phyloP scores from a whole-genome alignment of 2,329 filamentous ascomycete species.

The Ophiostoma pallidulum region DNA sequence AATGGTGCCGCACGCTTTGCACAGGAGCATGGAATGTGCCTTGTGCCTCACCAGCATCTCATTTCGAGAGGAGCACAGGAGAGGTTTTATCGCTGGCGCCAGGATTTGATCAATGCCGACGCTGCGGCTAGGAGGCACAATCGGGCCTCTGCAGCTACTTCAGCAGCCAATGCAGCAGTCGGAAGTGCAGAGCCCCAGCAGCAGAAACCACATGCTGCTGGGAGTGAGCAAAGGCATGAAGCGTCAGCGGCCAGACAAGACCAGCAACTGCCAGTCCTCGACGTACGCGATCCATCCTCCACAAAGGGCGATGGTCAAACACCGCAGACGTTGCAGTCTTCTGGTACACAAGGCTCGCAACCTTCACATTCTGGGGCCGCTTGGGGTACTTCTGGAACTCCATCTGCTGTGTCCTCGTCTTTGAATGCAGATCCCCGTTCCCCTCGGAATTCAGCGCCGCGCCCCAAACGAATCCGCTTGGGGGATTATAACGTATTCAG shows the following conservation, averaged over 20 bases:
- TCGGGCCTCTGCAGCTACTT: not conserved
- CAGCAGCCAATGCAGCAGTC: not conserved
- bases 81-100: conserved; percentile 69
- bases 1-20: conserved; percentile 83
- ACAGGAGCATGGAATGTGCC: conserved; percentile 61
- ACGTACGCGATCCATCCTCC: no score
- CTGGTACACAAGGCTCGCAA: no score
- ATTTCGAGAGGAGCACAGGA: conserved; percentile 73
- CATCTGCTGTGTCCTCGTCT: not conserved
- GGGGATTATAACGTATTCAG: not conserved
- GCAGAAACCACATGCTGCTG: no score
- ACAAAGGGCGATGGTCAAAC: no score
- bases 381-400: no score
- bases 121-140: conserved; percentile 15
- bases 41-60: conserved; percentile 65
- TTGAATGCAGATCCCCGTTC: not conserved
- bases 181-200: no score
- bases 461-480: conserved; percentile 9
- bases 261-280: no score
- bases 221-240: no score
- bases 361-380: no score
- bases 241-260: no score
- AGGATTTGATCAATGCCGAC: conserved; percentile 50
- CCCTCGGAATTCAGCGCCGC: not conserved
- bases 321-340: no score